Conservation (phyloP, 768 basidiomycete species). For the Multifurca ochricompacta region DNA sequence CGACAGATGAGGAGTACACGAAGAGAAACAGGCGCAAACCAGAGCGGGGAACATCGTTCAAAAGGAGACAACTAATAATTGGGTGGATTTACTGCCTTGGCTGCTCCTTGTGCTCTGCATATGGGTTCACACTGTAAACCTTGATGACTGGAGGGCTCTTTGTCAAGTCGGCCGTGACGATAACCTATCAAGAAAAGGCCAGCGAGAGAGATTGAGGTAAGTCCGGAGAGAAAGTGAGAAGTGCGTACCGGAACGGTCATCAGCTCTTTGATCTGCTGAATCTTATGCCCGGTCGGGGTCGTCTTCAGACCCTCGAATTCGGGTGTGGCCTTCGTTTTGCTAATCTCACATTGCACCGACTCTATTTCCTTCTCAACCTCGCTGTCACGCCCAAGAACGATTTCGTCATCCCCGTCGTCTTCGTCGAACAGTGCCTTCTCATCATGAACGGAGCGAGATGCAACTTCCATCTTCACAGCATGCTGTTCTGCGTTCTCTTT, state of each 20-base stretch:
- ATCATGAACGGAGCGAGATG: constrained; percentile 76
- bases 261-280: constrained; percentile 90
- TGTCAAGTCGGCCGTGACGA: constrained; percentile 89
- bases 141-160: constrained; percentile 97
- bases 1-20: neutral
- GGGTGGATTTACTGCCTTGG: neutral
- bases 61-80: neutral
- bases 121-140: constrained; percentile 93
- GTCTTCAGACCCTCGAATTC: constrained; percentile 77
- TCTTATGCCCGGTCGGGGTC: constrained; percentile 75
- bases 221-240: neutral
- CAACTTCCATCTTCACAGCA: constrained; percentile 85
- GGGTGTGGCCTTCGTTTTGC: constrained; percentile 66
- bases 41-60: neutral
- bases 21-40: neutral
- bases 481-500: constrained; percentile 90
- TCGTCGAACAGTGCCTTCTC: constrained; percentile 86
- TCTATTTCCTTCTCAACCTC: constrained; percentile 41
- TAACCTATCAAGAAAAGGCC: constrained; percentile 48
- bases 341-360: constrained; percentile 71
- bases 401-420: constrained; percentile 76
- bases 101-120: constrained; percentile 50
- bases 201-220: constrained; percentile 10
- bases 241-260: constrained; percentile 84
- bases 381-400: constrained; percentile 57